Evolutionary conservation across 495 filamentous ascomycete genomes (phyloP).

Genomic region (Annulohypoxylon bovei): DNA sequence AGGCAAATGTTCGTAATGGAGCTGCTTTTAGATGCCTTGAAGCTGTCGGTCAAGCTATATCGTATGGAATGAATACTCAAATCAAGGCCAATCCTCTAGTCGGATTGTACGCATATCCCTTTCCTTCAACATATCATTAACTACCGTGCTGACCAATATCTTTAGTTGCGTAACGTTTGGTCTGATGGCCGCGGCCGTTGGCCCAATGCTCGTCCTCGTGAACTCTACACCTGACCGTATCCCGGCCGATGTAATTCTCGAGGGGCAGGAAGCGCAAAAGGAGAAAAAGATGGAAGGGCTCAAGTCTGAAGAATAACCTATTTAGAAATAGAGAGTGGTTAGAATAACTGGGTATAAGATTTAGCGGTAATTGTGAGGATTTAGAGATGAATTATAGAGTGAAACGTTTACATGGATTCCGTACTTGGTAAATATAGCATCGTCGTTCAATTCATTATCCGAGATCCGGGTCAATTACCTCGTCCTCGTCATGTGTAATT

Average conservation of each 20-base stretch:
- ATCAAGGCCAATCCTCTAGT: conserved; percentile 26
- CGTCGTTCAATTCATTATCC: neutral
- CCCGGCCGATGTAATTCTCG: conserved; percentile 35
- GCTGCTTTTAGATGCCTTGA: conserved; percentile 40
- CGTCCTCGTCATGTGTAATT: neutral
- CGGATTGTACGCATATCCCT: conserved; percentile 29
- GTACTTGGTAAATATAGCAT: neutral
- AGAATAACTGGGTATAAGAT: neutral
- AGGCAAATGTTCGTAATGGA: conserved; percentile 36
- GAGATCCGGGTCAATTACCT: neutral
- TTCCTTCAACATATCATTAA: neutral
- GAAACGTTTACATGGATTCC: neutral
- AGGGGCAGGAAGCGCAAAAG: conserved; percentile 21
- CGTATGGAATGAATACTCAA: conserved; percentile 38
- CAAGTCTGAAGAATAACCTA: conserved; percentile 25
- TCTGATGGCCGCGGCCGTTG: conserved; percentile 32
- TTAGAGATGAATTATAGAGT: neutral
- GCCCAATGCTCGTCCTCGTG: conserved; percentile 29
- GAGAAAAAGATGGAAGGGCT: conserved; percentile 28
- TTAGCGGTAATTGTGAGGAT: neutral
- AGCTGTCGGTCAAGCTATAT: conserved; percentile 38
- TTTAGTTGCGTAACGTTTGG: conserved; percentile 36
- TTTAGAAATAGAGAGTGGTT: conserved; percentile 35
- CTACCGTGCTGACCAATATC: conserved; percentile 3
- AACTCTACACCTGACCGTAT: conserved; percentile 39